Conservation (phyloP, 148 eudicot genomes). For the Beta vulgaris region DNA sequence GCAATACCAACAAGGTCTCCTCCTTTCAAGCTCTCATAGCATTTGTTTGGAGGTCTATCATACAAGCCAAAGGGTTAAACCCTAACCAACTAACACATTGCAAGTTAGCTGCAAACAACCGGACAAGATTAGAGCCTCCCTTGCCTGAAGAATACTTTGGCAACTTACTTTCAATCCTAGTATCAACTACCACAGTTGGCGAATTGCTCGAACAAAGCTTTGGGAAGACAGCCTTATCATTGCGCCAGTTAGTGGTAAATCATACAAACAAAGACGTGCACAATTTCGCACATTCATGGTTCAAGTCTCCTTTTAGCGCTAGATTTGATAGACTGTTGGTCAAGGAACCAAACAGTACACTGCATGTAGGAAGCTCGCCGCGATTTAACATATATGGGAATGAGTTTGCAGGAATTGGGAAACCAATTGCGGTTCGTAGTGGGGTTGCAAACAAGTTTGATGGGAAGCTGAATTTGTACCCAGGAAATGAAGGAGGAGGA, state of each 20-base stretch:
- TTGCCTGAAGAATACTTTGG: slow-evolving; percentile 57
- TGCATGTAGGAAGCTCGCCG: slow-evolving; percentile 63
- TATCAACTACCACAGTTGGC: slow-evolving; percentile 19
- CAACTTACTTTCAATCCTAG: slow-evolving; percentile 40
- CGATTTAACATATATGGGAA: slow-evolving; percentile 64
- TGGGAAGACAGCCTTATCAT: slow-evolving; percentile 37
- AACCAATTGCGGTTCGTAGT: slow-evolving; percentile 55
- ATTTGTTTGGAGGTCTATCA: slow-evolving; percentile 59
- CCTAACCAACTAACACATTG: slow-evolving; percentile 41
- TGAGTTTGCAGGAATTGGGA: slow-evolving; percentile 59
- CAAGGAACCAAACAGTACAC: slow-evolving; percentile 10
- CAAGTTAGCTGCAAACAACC: slow-evolving; percentile 48
- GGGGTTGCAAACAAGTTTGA: slow-evolving; percentile 54
- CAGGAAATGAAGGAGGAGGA: slow-evolving; percentile 47
- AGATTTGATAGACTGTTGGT: not conserved
- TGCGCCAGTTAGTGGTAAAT: slow-evolving; percentile 38
- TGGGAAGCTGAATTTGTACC: slow-evolving; percentile 56
- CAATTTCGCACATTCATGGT: not conserved
- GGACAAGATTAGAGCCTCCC: slow-evolving; percentile 47
- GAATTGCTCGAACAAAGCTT: slow-evolving; percentile 40
- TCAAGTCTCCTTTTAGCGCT: slow-evolving; percentile 5
- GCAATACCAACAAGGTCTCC: slow-evolving; percentile 34
- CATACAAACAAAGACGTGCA: slow-evolving; percentile 24
- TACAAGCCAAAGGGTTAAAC: slow-evolving; percentile 40
- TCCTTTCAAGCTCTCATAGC: slow-evolving; percentile 60